phyloP scores from a whole-genome alignment of 192 early-diverging fungal species.

The Backusella liffmaniae region DNA sequence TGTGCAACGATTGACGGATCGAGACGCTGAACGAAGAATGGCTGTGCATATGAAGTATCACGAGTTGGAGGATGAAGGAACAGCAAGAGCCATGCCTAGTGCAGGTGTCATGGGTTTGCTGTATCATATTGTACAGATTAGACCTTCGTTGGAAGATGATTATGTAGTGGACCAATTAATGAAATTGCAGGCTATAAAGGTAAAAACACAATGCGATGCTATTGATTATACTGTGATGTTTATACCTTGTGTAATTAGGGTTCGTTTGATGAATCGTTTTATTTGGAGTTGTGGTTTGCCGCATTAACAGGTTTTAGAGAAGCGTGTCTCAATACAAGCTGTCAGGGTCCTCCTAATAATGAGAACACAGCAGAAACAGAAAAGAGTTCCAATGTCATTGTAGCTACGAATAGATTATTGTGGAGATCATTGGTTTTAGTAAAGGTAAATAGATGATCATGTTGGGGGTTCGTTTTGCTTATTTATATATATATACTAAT shows the following conservation, averaged over 20 bases:
- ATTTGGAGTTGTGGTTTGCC: conserved; percentile 41
- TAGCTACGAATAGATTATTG: conserved; percentile 25
- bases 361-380: neutral
- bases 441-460: conserved; percentile 22
- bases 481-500: neutral
- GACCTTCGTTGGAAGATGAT: conserved; percentile 32
- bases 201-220: neutral
- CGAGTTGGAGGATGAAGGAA: conserved; percentile 43
- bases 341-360: neutral
- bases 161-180: conserved; percentile 32
- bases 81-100: conserved; percentile 42
- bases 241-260: conserved; percentile 17
- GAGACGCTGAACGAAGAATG: conserved; percentile 26
- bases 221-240: too few relatives aligned
- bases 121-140: conserved; percentile 39
- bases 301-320: conserved; percentile 44
- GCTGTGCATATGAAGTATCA: conserved; percentile 42
- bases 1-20: conserved; percentile 29
- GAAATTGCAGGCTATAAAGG: conserved; percentile 37
- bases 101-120: conserved; percentile 38
- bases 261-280: conserved; percentile 42
- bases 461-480: neutral
- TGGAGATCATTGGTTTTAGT: conserved; percentile 36
- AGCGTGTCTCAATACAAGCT: conserved; percentile 27
- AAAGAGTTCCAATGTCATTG: conserved; percentile 15